Percentiles rank a stretch among this genome's conserved stretches.
phyloP scores from a whole-genome alignment of 352 stramenopile species.

The Phytophthora tentaculata region DNA sequence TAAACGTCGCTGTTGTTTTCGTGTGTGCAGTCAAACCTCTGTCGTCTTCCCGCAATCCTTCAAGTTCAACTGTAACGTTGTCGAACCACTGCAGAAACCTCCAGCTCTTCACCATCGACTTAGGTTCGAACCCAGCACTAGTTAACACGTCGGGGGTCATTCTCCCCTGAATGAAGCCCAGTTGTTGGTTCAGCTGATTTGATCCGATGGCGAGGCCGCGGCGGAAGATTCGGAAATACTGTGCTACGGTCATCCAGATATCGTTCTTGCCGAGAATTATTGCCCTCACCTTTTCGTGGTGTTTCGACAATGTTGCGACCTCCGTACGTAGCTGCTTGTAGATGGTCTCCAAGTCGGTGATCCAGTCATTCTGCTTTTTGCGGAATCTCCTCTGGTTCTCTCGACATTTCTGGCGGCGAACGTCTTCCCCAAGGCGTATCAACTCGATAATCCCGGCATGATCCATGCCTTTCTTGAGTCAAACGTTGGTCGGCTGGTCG shows the following conservation, averaged over 20 bases:
- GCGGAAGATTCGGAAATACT: not conserved
- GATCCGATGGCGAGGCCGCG: not conserved
- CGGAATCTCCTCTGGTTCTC: not conserved
- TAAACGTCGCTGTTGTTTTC: slow-evolving; percentile 1
- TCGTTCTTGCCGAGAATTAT: not conserved
- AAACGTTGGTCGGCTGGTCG: not conserved
- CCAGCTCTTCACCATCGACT: slow-evolving; percentile 2
- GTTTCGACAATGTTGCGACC: not conserved
- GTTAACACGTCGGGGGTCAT: not conserved
- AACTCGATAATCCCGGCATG: not conserved
- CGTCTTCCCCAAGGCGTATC: not conserved
- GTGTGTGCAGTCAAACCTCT: not conserved
- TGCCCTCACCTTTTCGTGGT: not conserved
- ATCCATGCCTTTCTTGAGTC: not conserved
- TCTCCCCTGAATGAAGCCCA: not conserved
- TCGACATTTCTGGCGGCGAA: not conserved
- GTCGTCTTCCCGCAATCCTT: not conserved
- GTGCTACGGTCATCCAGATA: not conserved
- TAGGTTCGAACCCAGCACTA: not conserved
- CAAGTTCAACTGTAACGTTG: slow-evolving; percentile 1
- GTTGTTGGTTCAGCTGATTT: not conserved
- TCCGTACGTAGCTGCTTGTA: not conserved
- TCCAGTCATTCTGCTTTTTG: not conserved
- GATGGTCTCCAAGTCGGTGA: not conserved
- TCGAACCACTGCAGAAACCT: slow-evolving; percentile 11